Conservation (phyloP, 1,284 basidiomycete genomes). For the Apiotrichum akiyoshidainum region DNA sequence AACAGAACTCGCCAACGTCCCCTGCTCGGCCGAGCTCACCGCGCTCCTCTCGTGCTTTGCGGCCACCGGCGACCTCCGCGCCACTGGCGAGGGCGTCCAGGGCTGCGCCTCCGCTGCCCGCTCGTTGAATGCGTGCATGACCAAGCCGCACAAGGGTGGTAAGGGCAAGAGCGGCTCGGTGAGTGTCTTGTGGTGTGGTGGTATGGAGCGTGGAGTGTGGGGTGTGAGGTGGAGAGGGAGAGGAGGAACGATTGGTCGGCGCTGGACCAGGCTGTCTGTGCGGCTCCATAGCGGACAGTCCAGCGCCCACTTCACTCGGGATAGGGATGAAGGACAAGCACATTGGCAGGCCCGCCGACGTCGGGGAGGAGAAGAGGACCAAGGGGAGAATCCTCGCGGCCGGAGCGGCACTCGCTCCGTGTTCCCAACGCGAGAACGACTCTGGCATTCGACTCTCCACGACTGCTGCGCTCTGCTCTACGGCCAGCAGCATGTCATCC, state of each 20-base stretch:
- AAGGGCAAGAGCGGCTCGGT: slow-evolving; percentile 10
- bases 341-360: too few relatives aligned
- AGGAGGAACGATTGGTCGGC: not conserved
- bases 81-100: slow-evolving; percentile 43
- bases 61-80: slow-evolving; percentile 68
- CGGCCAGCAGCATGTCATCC: not conserved
- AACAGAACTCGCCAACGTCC: slow-evolving; percentile 57
- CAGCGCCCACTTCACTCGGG: too few relatives aligned
- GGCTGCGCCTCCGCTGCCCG: slow-evolving; percentile 67
- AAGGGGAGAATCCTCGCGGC: too few relatives aligned
- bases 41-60: slow-evolving; percentile 90
- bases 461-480: not conserved
- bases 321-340: too few relatives aligned
- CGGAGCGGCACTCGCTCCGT: too few relatives aligned
- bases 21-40: slow-evolving; percentile 72
- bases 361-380: too few relatives aligned
- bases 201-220: not conserved
- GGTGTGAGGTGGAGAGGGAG: not conserved
- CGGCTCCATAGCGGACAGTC: too few relatives aligned
- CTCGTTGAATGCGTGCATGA: slow-evolving; percentile 77
- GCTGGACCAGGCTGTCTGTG: too few relatives aligned
- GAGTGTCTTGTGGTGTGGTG: slow-evolving; percentile 3
- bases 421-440: too few relatives aligned
- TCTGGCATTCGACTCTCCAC: too few relatives aligned
- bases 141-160: slow-evolving; percentile 8